Evolutionary conservation across 2,329 filamentous ascomycete species (phyloP), one percentile per base, ranked within the genome.

Genomic region (Neopestalotiopsis sp.): DNA sequence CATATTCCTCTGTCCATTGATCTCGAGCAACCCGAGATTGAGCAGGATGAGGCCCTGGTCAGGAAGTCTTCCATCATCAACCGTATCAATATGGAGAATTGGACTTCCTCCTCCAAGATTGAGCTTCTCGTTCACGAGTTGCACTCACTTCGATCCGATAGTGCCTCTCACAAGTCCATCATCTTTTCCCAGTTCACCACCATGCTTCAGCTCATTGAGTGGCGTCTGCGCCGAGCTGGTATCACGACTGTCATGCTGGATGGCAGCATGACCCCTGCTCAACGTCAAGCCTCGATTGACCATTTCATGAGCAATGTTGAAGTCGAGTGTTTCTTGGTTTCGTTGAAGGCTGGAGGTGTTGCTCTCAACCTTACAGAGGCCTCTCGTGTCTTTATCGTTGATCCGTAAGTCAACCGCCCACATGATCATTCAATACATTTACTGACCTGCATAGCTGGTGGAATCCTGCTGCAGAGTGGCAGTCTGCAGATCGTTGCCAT

Each of bases 391-490:
- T 98, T 97, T 80, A 98, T 98, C 70, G 91, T 98, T 69, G 96
- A 99, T 76, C 96, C 96, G 86, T 95, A 89, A 88, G 92, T 91
- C 58, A 4, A 9, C 32, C n/a, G n/a, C n/a, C n/a, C n/a, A n/a
- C n/a, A n/a, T n/a, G n/a, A n/a, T n/a, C n/a, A n/a, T n/a, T n/a
- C n/a, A n/a, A n/a, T n/a, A n/a, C n/a, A n/a, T n/a, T n/a, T n/a
- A 13, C 63, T 70, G 57, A 72, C 72, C 32, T 69, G 40, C 71
- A 45, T 73, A 94, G 92, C 74, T 98, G 96, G 96, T 99, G 96
- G 96, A 98, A 98, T 74, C 96, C 96, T n/a, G 95, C 95, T n/a
- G 95, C 95, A 0, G 96, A 99, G 82, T 99, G 96, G 96, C 96
- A 99, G 82, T 96, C 93, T 71, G 96, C 96, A 2, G 96, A 99